These are phyloP conservation scores for Calonectria hawksworthii DNA, from an alignment of 2,329 filamentous ascomycete genomes.

Conservation along the genomic window DNA sequence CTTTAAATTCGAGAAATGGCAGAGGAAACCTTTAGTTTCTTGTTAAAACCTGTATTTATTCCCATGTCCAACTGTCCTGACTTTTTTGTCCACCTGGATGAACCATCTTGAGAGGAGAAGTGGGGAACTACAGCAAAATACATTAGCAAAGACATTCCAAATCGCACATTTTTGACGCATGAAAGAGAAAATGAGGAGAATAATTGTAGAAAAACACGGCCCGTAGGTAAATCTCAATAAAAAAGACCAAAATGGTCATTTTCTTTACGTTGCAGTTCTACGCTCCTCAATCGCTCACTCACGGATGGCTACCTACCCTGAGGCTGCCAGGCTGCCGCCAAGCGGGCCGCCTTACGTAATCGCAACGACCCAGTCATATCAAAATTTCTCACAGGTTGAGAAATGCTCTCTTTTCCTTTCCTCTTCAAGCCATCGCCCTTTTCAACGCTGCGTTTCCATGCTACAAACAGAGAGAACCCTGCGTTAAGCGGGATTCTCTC, in stretches of 20 bases:
- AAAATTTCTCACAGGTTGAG: slow-evolving; percentile 31
- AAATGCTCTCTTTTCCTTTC: slow-evolving; percentile 42
- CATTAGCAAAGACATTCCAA: neutral
- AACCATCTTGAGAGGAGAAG: neutral
- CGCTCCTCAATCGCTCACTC: too few relatives aligned
- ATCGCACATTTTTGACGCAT: neutral
- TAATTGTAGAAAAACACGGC: neutral
- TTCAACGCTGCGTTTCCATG: slow-evolving; percentile 97
- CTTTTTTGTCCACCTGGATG: neutral
- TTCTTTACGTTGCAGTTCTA: neutral
- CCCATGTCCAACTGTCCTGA: neutral
- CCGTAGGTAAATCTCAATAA: neutral
- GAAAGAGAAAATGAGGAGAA: neutral
- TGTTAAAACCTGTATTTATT: neutral
- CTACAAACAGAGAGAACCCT: slow-evolving; percentile 84
- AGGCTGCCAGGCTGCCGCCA: slow-evolving; percentile 8
- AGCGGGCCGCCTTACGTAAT: slow-evolving; percentile 30
- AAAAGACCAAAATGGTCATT: neutral
- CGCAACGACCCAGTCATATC: slow-evolving; percentile 20
- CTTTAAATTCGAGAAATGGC: too few relatives aligned
- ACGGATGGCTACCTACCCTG: slow-evolving; percentile 31
- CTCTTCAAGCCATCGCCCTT: slow-evolving; percentile 79
- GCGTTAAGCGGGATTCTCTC: too few relatives aligned
- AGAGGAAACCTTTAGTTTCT: neutral
- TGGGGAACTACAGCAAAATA: neutral